Evolutionary conservation across 805 yeast species (phyloP).

Genomic region (Cyberlindnera xylosilytica): DNA sequence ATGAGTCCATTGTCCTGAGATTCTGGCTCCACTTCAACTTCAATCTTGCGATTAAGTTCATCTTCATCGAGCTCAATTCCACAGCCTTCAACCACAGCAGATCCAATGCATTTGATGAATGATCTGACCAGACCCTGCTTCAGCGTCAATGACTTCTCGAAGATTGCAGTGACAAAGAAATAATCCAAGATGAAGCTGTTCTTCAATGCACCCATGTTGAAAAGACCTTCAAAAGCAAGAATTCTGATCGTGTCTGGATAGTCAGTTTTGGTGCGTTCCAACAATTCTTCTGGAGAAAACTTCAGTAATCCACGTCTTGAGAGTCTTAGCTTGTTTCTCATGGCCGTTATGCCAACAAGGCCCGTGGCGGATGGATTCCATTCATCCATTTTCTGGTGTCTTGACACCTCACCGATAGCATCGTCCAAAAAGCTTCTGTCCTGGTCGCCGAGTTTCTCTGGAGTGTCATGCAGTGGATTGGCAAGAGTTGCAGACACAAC

Average conservation of each 20-base stretch:
- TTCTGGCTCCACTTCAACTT: conserved; percentile 7
- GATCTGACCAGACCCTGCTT: conserved; percentile 45
- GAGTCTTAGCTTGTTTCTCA: conserved; percentile 57
- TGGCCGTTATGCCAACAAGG: conserved; percentile 50
- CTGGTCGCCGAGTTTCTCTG: conserved; percentile 19
- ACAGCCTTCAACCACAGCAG: conserved; percentile 63
- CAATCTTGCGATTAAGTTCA: conserved; percentile 40
- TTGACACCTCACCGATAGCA: conserved; percentile 63
- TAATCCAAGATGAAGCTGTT: conserved; percentile 59
- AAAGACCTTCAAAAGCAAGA: conserved; percentile 66
- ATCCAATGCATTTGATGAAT: conserved; percentile 53
- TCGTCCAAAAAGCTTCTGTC: conserved; percentile 40
- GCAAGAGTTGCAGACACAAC: conserved; percentile 41
- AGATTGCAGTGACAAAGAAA: conserved; percentile 52
- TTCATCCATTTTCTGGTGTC: conserved; percentile 75
- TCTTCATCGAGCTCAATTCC: conserved; percentile 60
- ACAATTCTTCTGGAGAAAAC: conserved; percentile 51
- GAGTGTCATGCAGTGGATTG: conserved; percentile 21
- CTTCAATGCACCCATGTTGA: conserved; percentile 74
- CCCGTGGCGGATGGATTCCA: conserved; percentile 78
- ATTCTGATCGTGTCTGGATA: conserved; percentile 52
- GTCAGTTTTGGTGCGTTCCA: conserved; percentile 48
- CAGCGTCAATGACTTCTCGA: conserved; percentile 54
- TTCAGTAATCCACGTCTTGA: conserved; percentile 52
- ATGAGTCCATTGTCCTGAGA: conserved; percentile 37